Percentiles rank a stretch among this genome's conserved stretches.
phyloP scores from a whole-genome alignment of 1,139 yeast genomes.

The Spathaspora jeffriesii region DNA sequence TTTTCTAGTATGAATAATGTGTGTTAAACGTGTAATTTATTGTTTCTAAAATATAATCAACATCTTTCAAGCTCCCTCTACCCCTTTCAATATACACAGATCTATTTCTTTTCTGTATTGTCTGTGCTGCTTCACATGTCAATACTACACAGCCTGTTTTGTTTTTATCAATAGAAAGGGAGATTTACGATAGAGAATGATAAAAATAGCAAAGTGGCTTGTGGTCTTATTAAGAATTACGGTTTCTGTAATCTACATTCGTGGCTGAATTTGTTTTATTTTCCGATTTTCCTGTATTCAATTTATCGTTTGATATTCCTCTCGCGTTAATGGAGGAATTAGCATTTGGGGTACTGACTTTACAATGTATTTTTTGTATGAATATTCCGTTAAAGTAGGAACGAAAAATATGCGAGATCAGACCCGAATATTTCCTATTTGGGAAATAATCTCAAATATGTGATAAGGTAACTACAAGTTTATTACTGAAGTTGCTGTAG shows the following conservation, averaged over 20 bases:
- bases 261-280: background rate
- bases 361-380: background rate
- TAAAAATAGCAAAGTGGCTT: background rate
- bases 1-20: too few species aligned
- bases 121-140: background rate
- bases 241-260: background rate
- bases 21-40: background rate
- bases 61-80: background rate
- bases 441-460: background rate
- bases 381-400: conserved; percentile 4
- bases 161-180: background rate
- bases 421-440: background rate
- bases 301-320: background rate
- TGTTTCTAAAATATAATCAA: background rate
- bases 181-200: background rate
- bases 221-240: background rate
- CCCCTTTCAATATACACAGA: background rate
- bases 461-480: background rate
- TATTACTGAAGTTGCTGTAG: background rate
- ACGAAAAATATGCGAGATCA: background rate
- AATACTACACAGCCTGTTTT: background rate
- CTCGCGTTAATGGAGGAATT: too few species aligned
- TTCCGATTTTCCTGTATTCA: background rate
- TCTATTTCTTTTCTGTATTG: background rate
- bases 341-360: background rate